Conservation (phyloP, 495 filamentous ascomycete species). For the Lasiosphaeris hirsuta region DNA sequence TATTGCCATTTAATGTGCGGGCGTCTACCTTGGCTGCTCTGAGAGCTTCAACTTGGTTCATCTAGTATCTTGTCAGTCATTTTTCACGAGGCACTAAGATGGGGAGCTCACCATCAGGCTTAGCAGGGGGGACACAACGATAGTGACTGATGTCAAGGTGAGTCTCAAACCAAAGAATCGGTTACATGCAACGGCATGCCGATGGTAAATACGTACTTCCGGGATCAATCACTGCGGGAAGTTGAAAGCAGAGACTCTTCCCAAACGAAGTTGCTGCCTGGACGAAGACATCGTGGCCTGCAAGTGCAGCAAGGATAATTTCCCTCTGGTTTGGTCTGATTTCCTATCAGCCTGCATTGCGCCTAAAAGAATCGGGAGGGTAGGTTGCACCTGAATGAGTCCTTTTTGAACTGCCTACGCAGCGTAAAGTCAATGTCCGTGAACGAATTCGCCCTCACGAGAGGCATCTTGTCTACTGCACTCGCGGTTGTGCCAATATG, state of each 20-base stretch:
- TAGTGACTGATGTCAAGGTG: conserved; percentile 58
- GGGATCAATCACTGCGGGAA: conserved; percentile 82
- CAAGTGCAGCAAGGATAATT: conserved; percentile 75
- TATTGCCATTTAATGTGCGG: conserved; percentile 82
- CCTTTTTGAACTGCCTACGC: conserved; percentile 75
- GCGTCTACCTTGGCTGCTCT: conserved; percentile 71
- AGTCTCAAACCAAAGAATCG: background rate
- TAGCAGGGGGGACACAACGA: conserved; percentile 86
- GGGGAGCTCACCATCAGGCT: conserved; percentile 72
- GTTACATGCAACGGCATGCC: background rate
- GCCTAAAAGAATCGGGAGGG: background rate
- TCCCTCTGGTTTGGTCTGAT: conserved; percentile 78
- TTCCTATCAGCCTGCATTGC: background rate
- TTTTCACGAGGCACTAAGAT: background rate
- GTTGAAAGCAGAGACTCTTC: conserved; percentile 91
- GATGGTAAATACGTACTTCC: conserved; percentile 57
- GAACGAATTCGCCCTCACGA: conserved; percentile 43
- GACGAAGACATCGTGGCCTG: conserved; percentile 87
- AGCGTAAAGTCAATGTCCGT: conserved; percentile 83
- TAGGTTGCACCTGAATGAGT: conserved; percentile 60
- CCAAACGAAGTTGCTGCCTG: conserved; percentile 97
- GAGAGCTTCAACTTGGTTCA: conserved; percentile 86
- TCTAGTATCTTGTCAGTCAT: conserved; percentile 42
- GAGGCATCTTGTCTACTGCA: conserved; percentile 30
- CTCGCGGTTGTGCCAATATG: background rate